Conservation (phyloP, 2,329 filamentous ascomycete genomes). For the Fusarium nodosum region DNA sequence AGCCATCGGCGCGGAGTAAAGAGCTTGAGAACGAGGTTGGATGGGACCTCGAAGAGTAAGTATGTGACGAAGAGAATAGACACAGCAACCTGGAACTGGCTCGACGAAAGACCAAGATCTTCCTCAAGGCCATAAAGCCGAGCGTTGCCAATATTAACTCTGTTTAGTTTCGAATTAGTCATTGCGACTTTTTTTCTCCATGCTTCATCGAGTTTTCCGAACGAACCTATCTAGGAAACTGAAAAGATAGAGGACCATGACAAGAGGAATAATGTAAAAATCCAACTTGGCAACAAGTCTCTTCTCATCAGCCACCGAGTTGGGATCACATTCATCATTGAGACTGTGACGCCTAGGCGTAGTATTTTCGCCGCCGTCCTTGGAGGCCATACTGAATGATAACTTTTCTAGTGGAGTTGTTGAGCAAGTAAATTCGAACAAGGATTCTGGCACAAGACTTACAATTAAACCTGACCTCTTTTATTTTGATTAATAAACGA, state of each 20-base stretch:
- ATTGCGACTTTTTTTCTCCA: not conserved
- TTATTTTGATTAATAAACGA: not conserved
- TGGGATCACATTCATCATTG: conserved; percentile 35
- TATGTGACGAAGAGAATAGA: conserved; percentile 78
- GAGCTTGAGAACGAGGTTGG: conserved; percentile 74
- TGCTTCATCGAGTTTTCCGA: not conserved
- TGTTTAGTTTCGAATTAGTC: conserved; percentile 44
- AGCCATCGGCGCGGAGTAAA: conserved; percentile 74
- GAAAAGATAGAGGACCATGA: conserved; percentile 79
- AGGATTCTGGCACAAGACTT: conserved; percentile 9
- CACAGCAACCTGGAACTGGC: conserved; percentile 77
- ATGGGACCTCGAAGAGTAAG: conserved; percentile 72
- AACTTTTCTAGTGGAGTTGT: conserved; percentile 7
- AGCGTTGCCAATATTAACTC: conserved; percentile 81
- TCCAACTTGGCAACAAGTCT: conserved; percentile 76
- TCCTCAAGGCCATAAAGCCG: conserved; percentile 74
- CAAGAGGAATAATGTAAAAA: conserved; percentile 71
- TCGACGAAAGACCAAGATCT: conserved; percentile 70
- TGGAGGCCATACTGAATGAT: conserved; percentile 25
- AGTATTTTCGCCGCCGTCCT: conserved; percentile 23
- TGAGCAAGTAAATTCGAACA: not conserved
- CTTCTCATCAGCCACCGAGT: conserved; percentile 58
- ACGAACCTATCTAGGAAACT: conserved; percentile 79
- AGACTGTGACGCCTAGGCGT: conserved; percentile 37
- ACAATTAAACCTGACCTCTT: not conserved